Base-by-base conservation (phyloP, 2,329 filamentous ascomycete species). In the Verticillium nonalfalfae region DNA sequence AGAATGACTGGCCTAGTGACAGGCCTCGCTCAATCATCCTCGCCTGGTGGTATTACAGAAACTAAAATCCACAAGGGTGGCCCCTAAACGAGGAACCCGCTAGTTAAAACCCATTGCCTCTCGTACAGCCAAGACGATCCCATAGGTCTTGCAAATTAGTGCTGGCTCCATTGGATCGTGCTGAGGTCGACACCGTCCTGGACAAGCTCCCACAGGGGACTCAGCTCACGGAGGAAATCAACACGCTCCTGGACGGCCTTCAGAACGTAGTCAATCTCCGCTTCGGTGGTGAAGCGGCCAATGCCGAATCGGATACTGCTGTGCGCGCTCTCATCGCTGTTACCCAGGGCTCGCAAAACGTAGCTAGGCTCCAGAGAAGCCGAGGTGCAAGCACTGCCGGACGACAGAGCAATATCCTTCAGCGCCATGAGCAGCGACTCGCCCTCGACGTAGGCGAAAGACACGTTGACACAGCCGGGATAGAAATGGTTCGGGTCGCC, bases 271-370 rank as follows among this genome's bases (percentile, higher is more conserved):
- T 99, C 94, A 64, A 99, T 96, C 80, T 99, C 95, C 34, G 82
- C 84, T 70, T 97, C 92, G 0, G 95, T 97, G 3, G 95, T 99
- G 78, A 98, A 99, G 7, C 95, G 89, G 35, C 95, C 95, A 71
- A 99, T 98, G 57, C 95, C 95, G 68, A 99, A 99, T 61, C 95
- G 87, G 69, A 99, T 99, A 80, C 93, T 97, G 77, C 92, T 97
- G 79, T 99, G 95, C 9, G 95, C 95, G 69, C 90, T 97, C 79
- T 99, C 95, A 70, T 99, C 95, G 67, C 93, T 97, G 81, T 90
- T 98, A 62, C 95, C 95, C 18, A 99, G 83, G 4, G 95, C 95
- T 61, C 95, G 88, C 35, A 99, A 84, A 56, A 99, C 95, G 74
- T 99, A 99, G 74, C 91, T 96, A 15, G 95, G 95, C 75, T 99